phyloP scores from a whole-genome alignment of 805 yeast genomes.

The Candida insectorum region DNA sequence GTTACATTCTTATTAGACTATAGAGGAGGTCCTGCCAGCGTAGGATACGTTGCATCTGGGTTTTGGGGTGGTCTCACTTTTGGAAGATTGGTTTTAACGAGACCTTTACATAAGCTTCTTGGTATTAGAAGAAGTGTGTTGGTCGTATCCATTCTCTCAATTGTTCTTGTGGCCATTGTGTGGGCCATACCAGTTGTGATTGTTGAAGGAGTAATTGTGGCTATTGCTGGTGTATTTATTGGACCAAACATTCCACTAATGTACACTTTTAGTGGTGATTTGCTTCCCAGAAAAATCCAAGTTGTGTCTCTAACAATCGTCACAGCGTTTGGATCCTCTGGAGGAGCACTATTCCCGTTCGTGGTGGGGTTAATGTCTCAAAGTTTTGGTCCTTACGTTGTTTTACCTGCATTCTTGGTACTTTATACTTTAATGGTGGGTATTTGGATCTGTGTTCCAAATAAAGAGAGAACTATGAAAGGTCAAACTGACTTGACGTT shows the following conservation, averaged over 20 bases:
- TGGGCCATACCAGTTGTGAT: constrained; percentile 48
- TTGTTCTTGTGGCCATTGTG: constrained; percentile 37
- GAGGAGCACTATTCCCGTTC: constrained; percentile 56
- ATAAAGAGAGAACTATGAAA: constrained; percentile 9
- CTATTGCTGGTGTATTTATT: constrained; percentile 54
- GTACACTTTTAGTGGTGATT: constrained; percentile 39
- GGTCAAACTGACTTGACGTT: constrained; percentile 7
- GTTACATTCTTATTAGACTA: constrained; percentile 59
- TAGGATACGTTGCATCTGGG: constrained; percentile 66
- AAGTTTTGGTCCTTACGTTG: constrained; percentile 43
- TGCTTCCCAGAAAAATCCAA: constrained; percentile 51
- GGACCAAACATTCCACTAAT: constrained; percentile 65
- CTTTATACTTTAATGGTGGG: constrained; percentile 31
- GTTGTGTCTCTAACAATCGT: constrained; percentile 47
- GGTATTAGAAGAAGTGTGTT: constrained; percentile 47
- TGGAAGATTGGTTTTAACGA: constrained; percentile 55
- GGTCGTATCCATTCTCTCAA: constrained; percentile 28
- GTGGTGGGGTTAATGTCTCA: constrained; percentile 49
- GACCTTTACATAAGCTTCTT: constrained; percentile 30
- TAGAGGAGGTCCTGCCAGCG: constrained; percentile 44
- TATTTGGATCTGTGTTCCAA: constrained; percentile 17
- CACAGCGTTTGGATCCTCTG: constrained; percentile 57
- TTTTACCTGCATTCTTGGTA: constrained; percentile 45
- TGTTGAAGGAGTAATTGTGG: constrained; percentile 45
- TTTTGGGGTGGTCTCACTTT: constrained; percentile 70